A percentile compares a stretch with the other conserved stretches of the same genome.
These are phyloP conservation scores for Leccinum idahoense DNA, from an alignment of 1,284 basidiomycete genomes.

Conservation along the genomic window DNA sequence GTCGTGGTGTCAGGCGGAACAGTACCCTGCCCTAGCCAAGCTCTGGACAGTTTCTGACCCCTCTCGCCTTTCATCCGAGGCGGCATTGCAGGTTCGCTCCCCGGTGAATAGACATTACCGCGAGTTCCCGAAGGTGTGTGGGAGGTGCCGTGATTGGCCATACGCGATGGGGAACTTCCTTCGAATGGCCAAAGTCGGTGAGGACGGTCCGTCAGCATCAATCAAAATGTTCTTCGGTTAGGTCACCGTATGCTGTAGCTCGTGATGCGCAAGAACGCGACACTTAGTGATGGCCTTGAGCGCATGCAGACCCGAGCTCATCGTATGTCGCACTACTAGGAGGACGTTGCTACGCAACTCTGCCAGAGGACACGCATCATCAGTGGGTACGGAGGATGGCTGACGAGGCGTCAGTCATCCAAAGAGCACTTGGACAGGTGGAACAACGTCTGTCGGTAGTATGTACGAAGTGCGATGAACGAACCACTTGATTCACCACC, in stretches of 20 bases:
- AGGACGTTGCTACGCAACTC: slow-evolving; percentile 92
- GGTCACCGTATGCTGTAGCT: slow-evolving; percentile 95
- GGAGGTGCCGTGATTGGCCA: slow-evolving; percentile 45
- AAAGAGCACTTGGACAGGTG: no score
- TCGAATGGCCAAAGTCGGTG: slow-evolving; percentile 92
- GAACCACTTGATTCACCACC: no score
- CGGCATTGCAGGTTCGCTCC: slow-evolving; percentile 48
- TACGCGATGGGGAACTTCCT: slow-evolving; percentile 68
- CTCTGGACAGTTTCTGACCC: slow-evolving; percentile 40
- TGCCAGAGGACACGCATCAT: slow-evolving; percentile 94
- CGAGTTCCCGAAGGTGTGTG: slow-evolving; percentile 47
- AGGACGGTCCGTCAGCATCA: slow-evolving; percentile 86
- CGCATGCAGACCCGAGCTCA: slow-evolving; percentile 71
- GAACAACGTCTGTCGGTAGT: no score
- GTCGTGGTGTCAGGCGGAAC: slow-evolving; percentile 61
- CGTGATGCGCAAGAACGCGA: slow-evolving; percentile 92
- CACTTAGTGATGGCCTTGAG: slow-evolving; percentile 97
- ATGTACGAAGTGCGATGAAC: no score
- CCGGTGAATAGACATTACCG: slow-evolving; percentile 46
- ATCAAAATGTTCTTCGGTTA: slow-evolving; percentile 97
- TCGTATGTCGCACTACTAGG: slow-evolving; percentile 71
- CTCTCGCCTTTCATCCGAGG: slow-evolving; percentile 70
- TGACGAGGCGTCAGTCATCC: no score
- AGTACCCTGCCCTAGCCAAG: slow-evolving; percentile 50
- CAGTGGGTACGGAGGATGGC: slow-evolving; percentile 6